phyloP scores from a whole-genome alignment of 106 monocot genomes.

The Dendrobium nobile region DNA sequence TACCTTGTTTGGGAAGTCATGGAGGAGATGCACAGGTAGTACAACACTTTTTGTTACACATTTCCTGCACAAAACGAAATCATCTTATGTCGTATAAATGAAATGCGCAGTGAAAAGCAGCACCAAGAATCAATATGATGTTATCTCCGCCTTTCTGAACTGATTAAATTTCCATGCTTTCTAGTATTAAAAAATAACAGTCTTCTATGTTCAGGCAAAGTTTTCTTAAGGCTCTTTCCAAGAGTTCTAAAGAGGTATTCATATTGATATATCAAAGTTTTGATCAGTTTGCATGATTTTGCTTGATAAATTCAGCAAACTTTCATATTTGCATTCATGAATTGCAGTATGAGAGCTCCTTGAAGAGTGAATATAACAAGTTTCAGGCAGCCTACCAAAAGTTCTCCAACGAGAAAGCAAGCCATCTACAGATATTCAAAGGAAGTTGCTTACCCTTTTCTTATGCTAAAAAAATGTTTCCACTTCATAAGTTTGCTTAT shows the following conservation, averaged over 20 bases:
- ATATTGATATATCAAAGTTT: background rate
- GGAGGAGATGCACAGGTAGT: background rate
- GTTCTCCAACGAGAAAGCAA: conserved; percentile 56
- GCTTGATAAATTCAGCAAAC: background rate
- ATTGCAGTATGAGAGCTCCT: conserved; percentile 47
- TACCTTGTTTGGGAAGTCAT: background rate
- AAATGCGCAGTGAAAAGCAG: background rate
- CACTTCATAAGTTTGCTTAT: background rate
- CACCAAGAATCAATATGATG: background rate
- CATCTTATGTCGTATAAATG: no score
- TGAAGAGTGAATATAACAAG: conserved; percentile 55
- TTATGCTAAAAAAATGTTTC: background rate
- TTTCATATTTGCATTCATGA: background rate
- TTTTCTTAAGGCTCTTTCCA: conserved; percentile 50
- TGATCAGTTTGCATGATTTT: conserved; percentile 1
- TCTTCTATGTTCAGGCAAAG: conserved; percentile 37
- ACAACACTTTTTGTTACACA: no score
- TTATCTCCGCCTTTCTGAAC: background rate
- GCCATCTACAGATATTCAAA: conserved; percentile 47
- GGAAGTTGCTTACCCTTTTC: conserved; percentile 19
- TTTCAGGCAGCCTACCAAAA: conserved; percentile 49
- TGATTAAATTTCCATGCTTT: background rate
- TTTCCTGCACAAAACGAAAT: no score
- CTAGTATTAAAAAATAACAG: background rate
- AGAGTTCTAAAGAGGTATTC: conserved; percentile 62